Evolutionary conservation across 768 basidiomycete genomes (phyloP), one percentile per base, ranked within the genome.

Genomic region (Serendipita vermifera): DNA sequence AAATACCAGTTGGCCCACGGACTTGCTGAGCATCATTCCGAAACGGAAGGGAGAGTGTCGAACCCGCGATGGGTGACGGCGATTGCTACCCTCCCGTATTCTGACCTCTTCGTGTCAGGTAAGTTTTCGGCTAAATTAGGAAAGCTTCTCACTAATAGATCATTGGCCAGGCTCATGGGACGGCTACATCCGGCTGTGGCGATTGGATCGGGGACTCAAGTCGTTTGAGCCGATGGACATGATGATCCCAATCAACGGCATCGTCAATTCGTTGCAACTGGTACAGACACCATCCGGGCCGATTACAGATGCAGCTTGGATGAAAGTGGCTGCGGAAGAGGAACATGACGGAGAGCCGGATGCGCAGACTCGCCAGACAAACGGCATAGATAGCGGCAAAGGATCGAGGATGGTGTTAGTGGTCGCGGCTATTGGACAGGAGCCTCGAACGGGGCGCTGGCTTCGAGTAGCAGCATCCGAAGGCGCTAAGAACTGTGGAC

Each of bases 41-140:
- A 85, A 56, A 81, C 82, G 0, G 89, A 87, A 63, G 87, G 86
- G 15, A 63, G 77, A 33, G 75, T 94, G 39, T 75, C 75, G 40
- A 84, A 82, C 26, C 87, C 92, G 20, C 77, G 94, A 20, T 98
- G 93, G 92, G 81, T 99, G 65, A 94, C 90, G 1, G 76, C 88
- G 0, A 70, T 98, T 36, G 83, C 84, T 11, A 76, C 80, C 58
- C 70, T 97, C 55, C 81, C 83, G 20, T 97, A 96, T 68, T 88
- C 91, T 5, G 90, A 99, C 67, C 64, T 91, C 3, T 86, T 99
- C 61, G 90, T 79, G 0, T 91, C 92, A 4, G 94, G 93, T 89
- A 65, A 57, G 74, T 68, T 1, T 20, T 32, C 17, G 46, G 53
- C 55, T 33, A 43, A n/a, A n/a, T n/a, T n/a, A 24, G 36, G 22